Conservation (phyloP, 345 rosid species). For the Brassica nigra region DNA sequence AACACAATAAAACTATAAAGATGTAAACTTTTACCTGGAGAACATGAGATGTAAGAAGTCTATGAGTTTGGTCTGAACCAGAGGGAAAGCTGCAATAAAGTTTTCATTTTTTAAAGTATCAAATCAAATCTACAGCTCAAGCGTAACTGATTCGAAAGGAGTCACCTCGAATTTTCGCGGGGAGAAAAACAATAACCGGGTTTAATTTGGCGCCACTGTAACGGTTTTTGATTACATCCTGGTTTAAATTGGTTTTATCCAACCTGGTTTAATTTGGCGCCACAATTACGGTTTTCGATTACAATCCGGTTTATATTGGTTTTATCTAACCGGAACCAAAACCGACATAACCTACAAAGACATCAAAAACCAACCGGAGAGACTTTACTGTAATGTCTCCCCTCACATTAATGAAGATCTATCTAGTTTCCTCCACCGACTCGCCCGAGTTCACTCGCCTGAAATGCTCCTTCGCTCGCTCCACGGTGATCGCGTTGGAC, state of each 20-base stretch:
- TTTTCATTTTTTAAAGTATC: neutral
- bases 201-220: neutral
- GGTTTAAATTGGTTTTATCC: neutral
- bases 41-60: conserved; percentile 51
- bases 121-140: neutral
- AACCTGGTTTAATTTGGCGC: neutral
- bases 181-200: neutral
- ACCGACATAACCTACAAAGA: neutral
- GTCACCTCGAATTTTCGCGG: conserved; percentile 22
- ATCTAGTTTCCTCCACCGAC: conserved; percentile 44
- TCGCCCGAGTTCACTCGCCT: conserved; percentile 74
- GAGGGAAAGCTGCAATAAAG: conserved; percentile 63
- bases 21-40: conserved; percentile 43
- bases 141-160: neutral
- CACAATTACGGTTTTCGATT: no score
- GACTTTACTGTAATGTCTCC: neutral
- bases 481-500: conserved; percentile 71
- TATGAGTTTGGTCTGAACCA: conserved; percentile 74
- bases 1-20: neutral
- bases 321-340: neutral
- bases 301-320: neutral
- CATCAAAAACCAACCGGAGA: neutral
- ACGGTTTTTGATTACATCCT: neutral
- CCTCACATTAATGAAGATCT: neutral
- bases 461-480: conserved; percentile 53